A percentile compares a stretch with the other conserved stretches of the same genome.
Conservation (phyloP, 495 filamentous ascomycete species). For the Aspergillus conjunctus region DNA sequence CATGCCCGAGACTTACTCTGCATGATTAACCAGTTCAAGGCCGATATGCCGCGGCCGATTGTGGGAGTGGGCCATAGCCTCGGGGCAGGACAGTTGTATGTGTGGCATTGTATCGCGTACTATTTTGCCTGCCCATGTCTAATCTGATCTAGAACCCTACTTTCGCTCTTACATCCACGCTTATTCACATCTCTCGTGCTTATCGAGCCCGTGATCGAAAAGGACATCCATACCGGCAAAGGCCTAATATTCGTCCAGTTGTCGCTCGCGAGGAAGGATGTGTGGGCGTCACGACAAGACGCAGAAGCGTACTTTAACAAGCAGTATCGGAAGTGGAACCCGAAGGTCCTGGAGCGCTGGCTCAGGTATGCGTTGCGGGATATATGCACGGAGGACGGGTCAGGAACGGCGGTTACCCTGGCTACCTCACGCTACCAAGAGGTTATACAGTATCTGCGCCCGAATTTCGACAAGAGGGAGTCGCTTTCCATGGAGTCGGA, state of each 20-base stretch:
- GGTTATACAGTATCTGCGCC: conserved; percentile 3
- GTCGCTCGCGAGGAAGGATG: neutral
- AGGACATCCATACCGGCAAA: neutral
- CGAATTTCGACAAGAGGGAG: neutral
- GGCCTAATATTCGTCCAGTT: neutral
- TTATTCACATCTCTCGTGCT: conserved; percentile 18
- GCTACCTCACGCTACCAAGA: conserved; percentile 17
- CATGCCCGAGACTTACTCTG: conserved; percentile 71
- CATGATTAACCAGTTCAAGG: conserved; percentile 70
- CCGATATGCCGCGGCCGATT: conserved; percentile 68
- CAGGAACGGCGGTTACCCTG: conserved; percentile 4
- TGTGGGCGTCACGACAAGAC: conserved; percentile 6
- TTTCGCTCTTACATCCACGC: conserved; percentile 15
- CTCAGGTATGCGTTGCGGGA: conserved; percentile 12
- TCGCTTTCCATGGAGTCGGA: neutral
- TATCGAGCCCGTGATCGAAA: conserved; percentile 15
- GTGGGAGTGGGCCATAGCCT: conserved; percentile 78
- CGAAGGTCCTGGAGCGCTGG: conserved; percentile 9
- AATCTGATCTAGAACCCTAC: conserved; percentile 9
- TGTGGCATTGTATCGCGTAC: conserved; percentile 25
- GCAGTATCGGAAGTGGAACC: conserved; percentile 5
- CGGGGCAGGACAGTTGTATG: conserved; percentile 60
- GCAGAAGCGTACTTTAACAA: neutral
- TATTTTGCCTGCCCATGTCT: conserved; percentile 26
- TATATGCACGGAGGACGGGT: neutral